Evolutionary conservation across 352 stramenopile genomes (phyloP).

Genomic region (Paralagenidium karlingii): DNA sequence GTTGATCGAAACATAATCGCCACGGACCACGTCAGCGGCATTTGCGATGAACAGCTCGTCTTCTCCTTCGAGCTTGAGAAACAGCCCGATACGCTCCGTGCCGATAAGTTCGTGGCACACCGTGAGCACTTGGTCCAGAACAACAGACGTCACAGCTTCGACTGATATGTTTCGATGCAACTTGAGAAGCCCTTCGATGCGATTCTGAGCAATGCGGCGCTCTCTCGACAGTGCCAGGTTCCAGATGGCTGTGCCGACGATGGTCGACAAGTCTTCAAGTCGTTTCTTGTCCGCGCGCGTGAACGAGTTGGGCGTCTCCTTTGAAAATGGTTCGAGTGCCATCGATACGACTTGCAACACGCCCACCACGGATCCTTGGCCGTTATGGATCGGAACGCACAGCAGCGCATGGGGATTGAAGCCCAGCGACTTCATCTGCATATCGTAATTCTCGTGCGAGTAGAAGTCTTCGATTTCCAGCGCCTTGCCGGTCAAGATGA

Average conservation of each 20-base stretch:
- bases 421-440: slow-evolving; percentile 49
- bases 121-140: slow-evolving; percentile 23
- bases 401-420: slow-evolving; percentile 45
- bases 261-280: slow-evolving; percentile 22
- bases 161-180: slow-evolving; percentile 26
- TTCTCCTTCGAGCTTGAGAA: too few relatives aligned
- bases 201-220: slow-evolving; percentile 15
- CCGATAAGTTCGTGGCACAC: slow-evolving; percentile 25
- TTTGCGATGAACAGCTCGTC: slow-evolving; percentile 19
- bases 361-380: slow-evolving; percentile 42
- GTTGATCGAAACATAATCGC: slow-evolving; percentile 6
- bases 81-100: slow-evolving; percentile 17
- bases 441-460: slow-evolving; percentile 43
- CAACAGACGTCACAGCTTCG: slow-evolving; percentile 13
- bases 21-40: too few relatives aligned
- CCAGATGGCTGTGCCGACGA: slow-evolving; percentile 24
- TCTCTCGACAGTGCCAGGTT: slow-evolving; percentile 19
- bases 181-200: slow-evolving; percentile 22
- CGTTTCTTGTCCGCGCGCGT: slow-evolving; percentile 18
- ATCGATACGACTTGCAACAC: slow-evolving; percentile 37
- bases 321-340: too few relatives aligned
- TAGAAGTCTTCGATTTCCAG: slow-evolving; percentile 35
- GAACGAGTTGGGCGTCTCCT: too few relatives aligned
- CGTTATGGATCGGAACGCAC: slow-evolving; percentile 44
- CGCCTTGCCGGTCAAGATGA: slow-evolving; percentile 43